Percentiles rank a stretch among this genome's conserved stretches.
phyloP scores from a whole-genome alignment of 176 grass and related monocot genomes.

The Oryza meridionalis region DNA sequence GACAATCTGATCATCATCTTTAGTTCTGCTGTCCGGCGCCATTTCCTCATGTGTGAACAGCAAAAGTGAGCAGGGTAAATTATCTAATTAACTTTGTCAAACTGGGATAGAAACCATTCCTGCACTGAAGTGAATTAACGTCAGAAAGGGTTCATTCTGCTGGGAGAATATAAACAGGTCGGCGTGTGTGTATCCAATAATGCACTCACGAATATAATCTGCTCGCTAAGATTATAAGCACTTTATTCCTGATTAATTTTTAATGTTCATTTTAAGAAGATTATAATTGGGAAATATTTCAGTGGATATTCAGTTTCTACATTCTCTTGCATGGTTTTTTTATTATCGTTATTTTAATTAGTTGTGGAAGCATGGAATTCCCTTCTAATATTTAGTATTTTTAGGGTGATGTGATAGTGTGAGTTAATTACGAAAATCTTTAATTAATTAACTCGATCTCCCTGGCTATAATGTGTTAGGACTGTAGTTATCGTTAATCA shows the following conservation, averaged over 20 bases:
- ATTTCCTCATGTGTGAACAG: neutral
- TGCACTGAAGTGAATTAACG: constrained; percentile 2
- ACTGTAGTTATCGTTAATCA: neutral
- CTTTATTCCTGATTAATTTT: neutral
- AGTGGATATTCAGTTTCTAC: neutral
- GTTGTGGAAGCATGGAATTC: neutral
- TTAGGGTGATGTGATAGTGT: neutral
- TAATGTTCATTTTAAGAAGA: neutral
- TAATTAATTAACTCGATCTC: neutral
- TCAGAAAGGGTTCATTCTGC: constrained; percentile 29
- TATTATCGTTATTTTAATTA: neutral
- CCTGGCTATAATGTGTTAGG: neutral
- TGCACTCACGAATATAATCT: constrained; percentile 26
- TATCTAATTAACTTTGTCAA: constrained; percentile 29
- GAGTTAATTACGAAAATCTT: neutral
- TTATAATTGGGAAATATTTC: neutral
- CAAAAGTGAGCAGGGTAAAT: neutral
- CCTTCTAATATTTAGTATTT: neutral
- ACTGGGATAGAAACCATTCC: constrained; percentile 1
- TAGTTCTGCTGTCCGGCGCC: neutral
- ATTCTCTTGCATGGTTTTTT: neutral
- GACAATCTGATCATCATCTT: neutral
- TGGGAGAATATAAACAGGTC: constrained; percentile 3
- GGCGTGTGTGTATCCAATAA: constrained; percentile 11
- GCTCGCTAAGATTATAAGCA: neutral